These are phyloP conservation scores for Marchantia polymorpha DNA, from an alignment of 225 moss, liverwort and hornwort genomes.

Conservation along the genomic window DNA sequence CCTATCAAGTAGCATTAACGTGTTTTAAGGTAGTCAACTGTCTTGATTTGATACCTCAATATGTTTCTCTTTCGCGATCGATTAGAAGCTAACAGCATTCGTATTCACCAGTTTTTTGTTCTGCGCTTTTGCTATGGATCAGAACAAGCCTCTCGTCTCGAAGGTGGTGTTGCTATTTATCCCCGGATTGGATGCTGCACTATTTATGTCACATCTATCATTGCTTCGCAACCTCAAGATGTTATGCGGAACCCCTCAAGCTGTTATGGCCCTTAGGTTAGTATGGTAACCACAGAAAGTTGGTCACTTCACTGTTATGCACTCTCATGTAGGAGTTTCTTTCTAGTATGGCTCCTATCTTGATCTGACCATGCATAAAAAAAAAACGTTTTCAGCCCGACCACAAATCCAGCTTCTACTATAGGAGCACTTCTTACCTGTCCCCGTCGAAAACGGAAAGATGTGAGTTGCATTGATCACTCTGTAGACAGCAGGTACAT, in stretches of 20 bases:
- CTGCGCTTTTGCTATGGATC: neutral
- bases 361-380: neutral
- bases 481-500: neutral
- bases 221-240: slow-evolving; percentile 51
- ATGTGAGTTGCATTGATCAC: slow-evolving; percentile 23
- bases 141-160: slow-evolving; percentile 88
- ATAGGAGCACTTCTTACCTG: slow-evolving; percentile 70
- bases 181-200: slow-evolving; percentile 78
- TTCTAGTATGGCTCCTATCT: neutral
- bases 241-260: slow-evolving; percentile 73
- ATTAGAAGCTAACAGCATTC: neutral
- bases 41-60: neutral
- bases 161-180: slow-evolving; percentile 78
- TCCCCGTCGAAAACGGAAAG: slow-evolving; percentile 48
- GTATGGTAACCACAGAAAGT: neutral
- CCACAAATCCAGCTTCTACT: slow-evolving; percentile 52
- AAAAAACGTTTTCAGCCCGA: slow-evolving; percentile 36
- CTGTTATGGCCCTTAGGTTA: slow-evolving; percentile 59
- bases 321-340: neutral
- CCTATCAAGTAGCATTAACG: neutral
- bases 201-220: slow-evolving; percentile 60
- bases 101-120: neutral
- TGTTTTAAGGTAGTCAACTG: neutral
- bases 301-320: neutral
- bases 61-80: neutral